Evolutionary conservation across 352 stramenopile species (phyloP), one percentile per base, ranked within the genome.

Genomic region (Pythium sp.): DNA sequence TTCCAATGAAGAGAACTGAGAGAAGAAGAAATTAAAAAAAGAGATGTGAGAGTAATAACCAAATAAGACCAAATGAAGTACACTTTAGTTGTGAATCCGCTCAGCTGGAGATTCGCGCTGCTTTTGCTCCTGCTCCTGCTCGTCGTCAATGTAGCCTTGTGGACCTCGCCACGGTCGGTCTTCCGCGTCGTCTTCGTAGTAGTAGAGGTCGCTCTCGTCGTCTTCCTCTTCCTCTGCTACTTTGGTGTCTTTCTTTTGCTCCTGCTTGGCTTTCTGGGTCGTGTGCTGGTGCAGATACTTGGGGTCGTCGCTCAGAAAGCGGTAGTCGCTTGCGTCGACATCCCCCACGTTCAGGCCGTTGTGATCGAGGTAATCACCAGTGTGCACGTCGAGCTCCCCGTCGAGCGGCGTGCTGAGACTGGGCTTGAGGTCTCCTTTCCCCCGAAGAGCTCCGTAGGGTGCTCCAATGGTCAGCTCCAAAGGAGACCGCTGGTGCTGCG

Each of bases 381-480:
- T 20, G 26, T 22, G 11, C 58, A 30, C 3, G 47, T 62, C 54
- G 11, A 69, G 64, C 15, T 69, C 38, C 0, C 58, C 43, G 1
- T 55, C 20, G 30, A 65, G 47, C 2, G 58, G 34, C 11, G 46
- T 66, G 58, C 36, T 41, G 14, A 61, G 58, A 24, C 65, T 70
- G 20, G 57, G 26, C 43, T 69, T 69, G 24, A 64, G 11, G 9
- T 69, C 54, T 5, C 64, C 56, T 32, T 62, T 58, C n/a, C 64
- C 64, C 24, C 65, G 65, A 24, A 70, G 58, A 28, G 65, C 46
- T 38, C 58, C 58, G 34, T 70, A 66, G 4, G 65, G 65, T 5
- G 65, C 65, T 2, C 46, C 41, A 24, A 70, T 70, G 30, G 65
- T 38, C 4, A 70, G 65, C 43, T 70, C 65, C 7, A 70, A 24